phyloP scores from a whole-genome alignment of 176 grass and related monocot species.

The Zoysia japonica region DNA sequence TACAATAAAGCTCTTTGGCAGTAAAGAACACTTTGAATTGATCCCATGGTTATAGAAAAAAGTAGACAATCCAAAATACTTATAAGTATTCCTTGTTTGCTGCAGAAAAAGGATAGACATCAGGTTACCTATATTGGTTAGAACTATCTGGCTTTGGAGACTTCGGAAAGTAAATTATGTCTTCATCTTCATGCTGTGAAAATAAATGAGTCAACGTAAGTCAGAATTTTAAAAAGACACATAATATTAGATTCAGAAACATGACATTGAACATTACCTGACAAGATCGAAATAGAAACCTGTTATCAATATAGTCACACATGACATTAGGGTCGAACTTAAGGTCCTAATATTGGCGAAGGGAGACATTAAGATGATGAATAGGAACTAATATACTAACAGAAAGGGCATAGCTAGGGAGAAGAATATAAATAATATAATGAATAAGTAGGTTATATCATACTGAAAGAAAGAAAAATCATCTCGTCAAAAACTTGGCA shows the following conservation, averaged over 20 bases:
- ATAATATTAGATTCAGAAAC: slow-evolving; percentile 14
- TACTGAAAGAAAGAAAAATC: slow-evolving; percentile 51
- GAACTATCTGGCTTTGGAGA: slow-evolving; percentile 54
- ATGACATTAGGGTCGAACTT: slow-evolving; percentile 97
- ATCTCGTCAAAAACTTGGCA: slow-evolving; percentile 78
- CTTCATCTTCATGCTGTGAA: slow-evolving; percentile 91
- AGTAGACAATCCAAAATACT: no score
- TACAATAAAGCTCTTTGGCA: no score
- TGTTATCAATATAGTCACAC: slow-evolving; percentile 93
- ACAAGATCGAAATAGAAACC: slow-evolving; percentile 70
- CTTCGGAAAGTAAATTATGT: slow-evolving; percentile 93
- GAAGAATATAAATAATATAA: not conserved
- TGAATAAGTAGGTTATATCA: not conserved
- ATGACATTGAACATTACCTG: slow-evolving; percentile 55
- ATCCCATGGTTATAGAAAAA: no score
- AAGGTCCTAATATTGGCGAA: slow-evolving; percentile 73
- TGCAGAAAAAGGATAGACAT: slow-evolving; percentile 74
- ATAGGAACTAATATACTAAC: slow-evolving; percentile 5
- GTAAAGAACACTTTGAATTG: no score
- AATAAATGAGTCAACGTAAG: slow-evolving; percentile 33
- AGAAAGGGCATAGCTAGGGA: not conserved
- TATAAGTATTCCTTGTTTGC: no score
- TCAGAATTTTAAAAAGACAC: slow-evolving; percentile 20
- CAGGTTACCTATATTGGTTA: slow-evolving; percentile 74
- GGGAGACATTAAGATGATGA: slow-evolving; percentile 34